Evolutionary conservation across 805 yeast genomes (phyloP), one percentile per base, ranked within the genome.

Genomic region (Cyberlindnera sargentensis): DNA sequence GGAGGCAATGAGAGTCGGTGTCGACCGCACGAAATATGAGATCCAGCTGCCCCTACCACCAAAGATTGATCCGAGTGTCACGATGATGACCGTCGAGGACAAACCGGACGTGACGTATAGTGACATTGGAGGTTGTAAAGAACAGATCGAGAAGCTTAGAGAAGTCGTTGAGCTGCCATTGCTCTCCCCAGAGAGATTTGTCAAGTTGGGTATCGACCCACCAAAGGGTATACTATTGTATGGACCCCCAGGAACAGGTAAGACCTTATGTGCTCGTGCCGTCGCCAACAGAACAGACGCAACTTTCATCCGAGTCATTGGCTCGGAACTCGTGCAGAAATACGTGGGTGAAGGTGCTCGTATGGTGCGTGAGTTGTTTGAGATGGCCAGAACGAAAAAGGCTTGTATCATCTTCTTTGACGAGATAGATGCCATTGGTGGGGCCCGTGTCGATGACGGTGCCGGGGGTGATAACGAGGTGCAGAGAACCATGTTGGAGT

Each of bases 31-130:
- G 58, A 91, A 91, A 67, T 93, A 93, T 67, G 95, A 90, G 65
- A 95, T 93, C 61, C 96, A 91, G 72, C 73, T 93, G 58, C 99
- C 99, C 29, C 73, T 93, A 52, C 99, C 99, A 8, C 99, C 99
- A 44, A 75, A 95, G 60, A 93, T 93, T 62, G 99, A 93, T 65
- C 98, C 99, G 10, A 78, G 89, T 34, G 99, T 93, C 43, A 93
- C 99, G 6, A 93, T 93, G 99, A 93, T 93, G 99, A 91, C 98
- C 2, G 99, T 93, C 39, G 99, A 93, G 66, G 99, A 93, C 68
- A 93, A 93, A 65, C 99, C 99, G 10, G 99, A 93, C 67, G 98
- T 93, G 33, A 93, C 99, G 2, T 93, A 93, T 66, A 86, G 95
- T 48, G 99, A 93, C 63, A 90, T 93, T 50, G 99, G 99, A 56